Evolutionary conservation across 805 yeast genomes (phyloP), one percentile per base, ranked within the genome.

Genomic region (Maudiozyma bulderi): DNA sequence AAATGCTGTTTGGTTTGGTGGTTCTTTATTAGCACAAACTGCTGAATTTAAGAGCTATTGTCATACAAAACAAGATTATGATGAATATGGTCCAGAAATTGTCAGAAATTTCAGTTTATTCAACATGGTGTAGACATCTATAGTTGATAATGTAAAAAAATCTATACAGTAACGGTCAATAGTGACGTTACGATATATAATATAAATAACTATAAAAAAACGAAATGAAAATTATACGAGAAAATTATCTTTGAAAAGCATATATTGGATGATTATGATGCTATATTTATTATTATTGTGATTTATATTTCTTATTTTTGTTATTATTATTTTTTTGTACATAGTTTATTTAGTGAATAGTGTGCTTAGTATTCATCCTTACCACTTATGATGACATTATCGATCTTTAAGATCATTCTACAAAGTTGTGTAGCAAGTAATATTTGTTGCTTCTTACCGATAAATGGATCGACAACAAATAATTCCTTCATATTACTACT

Each of bases 1-100:
- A 67, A 88, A 93, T 63, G 99, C 99, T 3, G 99, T 93, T 51
- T 93, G 99, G 99, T 93, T 91, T 66, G 99, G 99, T 59, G 99
- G 99, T 57, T 86, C 95, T 20, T 73, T 93, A 57, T 76, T 93
- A 64, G 98, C 99, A 1, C 98, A 91, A 73, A 93, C 99, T 9
- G 82, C 95, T 26, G 99, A 93, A 71, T 93, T 93, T 73, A 87
- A 85, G 70, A 81, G 95, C 67, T 90, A 90, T 70, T 93, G 98
- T 68, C 93, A 93, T 73, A 91, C 99, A 28, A 93, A 93, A 73
- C 83, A 84, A 63, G 99, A 93, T 64, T 93, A 93, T 69, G 99
- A 93, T 64, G 99, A 93, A 72, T 84, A 84, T 62, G 99, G 99
- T 34, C 99, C 99, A 50, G 86, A 86, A 61, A 93, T 93, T 61